Evolutionary conservation across 139 green algal species (phyloP), one percentile per base, ranked within the genome.

Genomic region (Micractinium conductrix): DNA sequence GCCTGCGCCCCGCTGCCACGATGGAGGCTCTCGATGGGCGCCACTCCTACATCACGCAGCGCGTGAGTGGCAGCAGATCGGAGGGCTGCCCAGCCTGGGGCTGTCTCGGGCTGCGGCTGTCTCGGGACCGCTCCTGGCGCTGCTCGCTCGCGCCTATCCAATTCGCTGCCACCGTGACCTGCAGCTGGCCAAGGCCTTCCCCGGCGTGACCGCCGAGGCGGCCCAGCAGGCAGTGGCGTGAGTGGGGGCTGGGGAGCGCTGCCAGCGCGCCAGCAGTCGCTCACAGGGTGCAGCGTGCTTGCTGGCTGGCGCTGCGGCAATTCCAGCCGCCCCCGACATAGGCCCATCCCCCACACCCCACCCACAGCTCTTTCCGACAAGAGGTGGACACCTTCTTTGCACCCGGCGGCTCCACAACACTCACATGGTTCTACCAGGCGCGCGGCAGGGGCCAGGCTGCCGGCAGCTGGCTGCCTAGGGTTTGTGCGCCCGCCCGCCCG

Each of bases 401-500:
- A 22, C 65, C 87, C 9, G 76, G 81, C 12, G 93, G 92, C 6
- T 85, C 87, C 12, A 58, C 78, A 2, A 87, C 91, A 9, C 82
- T 96, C 24, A 78, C 89, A 14, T 96, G 92, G 81, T 88, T 92
- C 8, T 91, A 93, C 58, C 91, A 96, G 86, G 90, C 89, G 79
- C 74, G 81, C 19, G 30, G 8, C 62, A 70, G 26, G 53, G 53
- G 30, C 82, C 91, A 76, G 88, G 88, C 73, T 74, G 85, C 22
- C 10, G 21, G 38, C 17, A 28, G 24, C 3, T 30, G 33, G n/a
- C n/a, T n/a, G n/a, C n/a, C n/a, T n/a, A n/a, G n/a, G n/a, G n/a
- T n/a, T n/a, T n/a, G n/a, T n/a, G n/a, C n/a, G n/a, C n/a, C n/a
- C n/a, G n/a, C n/a, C n/a, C n/a, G n/a, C n/a, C n/a, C n/a, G n/a